Percentiles rank a stretch among this genome's conserved stretches.
Conservation (phyloP, 805 yeast genomes). For the Candida orba region DNA sequence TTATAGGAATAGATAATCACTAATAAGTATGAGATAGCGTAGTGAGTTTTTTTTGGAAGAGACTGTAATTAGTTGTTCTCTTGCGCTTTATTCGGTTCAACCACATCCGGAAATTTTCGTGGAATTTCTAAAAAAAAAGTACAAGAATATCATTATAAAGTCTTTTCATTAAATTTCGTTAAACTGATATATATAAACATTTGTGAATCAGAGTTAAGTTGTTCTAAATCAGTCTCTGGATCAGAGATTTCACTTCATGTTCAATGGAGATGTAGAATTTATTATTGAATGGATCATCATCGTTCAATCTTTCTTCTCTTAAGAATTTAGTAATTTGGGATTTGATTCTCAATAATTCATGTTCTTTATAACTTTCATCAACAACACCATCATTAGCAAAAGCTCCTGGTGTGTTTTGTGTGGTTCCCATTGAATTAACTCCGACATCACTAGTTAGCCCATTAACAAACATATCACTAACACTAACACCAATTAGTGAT, state of each 20-base stretch:
- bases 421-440: neutral
- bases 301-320: constrained; percentile 23
- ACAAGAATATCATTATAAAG: neutral
- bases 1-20: too few relatives aligned
- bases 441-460: constrained; percentile 19
- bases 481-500: constrained; percentile 16
- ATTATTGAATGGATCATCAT: constrained; percentile 25
- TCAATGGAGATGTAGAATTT: constrained; percentile 22
- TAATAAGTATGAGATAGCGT: too few relatives aligned
- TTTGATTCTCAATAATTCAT: constrained; percentile 23
- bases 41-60: neutral
- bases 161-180: neutral
- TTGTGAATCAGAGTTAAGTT: neutral
- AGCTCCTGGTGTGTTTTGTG: neutral
- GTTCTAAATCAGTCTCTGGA: constrained; percentile 20
- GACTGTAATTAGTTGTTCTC: too few relatives aligned
- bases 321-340: constrained; percentile 23
- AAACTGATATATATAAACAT: neutral
- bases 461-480: constrained; percentile 23
- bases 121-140: too few relatives aligned
- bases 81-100: too few relatives aligned
- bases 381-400: constrained; percentile 8
- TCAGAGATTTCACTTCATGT: constrained; percentile 22
- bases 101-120: too few relatives aligned
- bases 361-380: constrained; percentile 23